Conservation (phyloP, 345 rosid species). For the Acer campestre region DNA sequence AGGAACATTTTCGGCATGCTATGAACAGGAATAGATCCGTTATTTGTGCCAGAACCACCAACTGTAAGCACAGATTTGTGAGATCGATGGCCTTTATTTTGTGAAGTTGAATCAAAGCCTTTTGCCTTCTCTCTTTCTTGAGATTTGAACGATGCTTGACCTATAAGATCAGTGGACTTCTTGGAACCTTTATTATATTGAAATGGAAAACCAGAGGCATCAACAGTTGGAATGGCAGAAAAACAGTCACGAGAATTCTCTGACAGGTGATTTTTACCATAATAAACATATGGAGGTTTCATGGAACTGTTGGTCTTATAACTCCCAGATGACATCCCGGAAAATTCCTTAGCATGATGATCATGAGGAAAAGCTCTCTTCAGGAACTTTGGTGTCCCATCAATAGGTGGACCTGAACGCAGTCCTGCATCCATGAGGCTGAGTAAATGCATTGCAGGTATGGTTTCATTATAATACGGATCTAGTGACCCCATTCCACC, state of each 20-base stretch:
- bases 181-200: slow-evolving; percentile 44
- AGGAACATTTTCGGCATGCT: slow-evolving; percentile 42
- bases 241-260: slow-evolving; percentile 35
- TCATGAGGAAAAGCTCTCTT: slow-evolving; percentile 50
- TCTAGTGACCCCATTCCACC: slow-evolving; percentile 52
- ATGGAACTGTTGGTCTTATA: slow-evolving; percentile 35
- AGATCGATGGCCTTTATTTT: slow-evolving; percentile 34
- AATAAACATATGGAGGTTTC: slow-evolving; percentile 33
- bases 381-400: slow-evolving; percentile 44
- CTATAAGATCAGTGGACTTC: slow-evolving; percentile 30
- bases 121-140: slow-evolving; percentile 55
- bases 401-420: slow-evolving; percentile 51
- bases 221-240: slow-evolving; percentile 39
- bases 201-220: slow-evolving; percentile 58
- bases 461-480: slow-evolving; percentile 64
- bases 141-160: slow-evolving; percentile 43
- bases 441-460: slow-evolving; percentile 89
- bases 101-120: slow-evolving; percentile 32
- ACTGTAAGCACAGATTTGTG: slow-evolving; percentile 32
- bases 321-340: slow-evolving; percentile 42
- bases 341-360: slow-evolving; percentile 47
- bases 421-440: slow-evolving; percentile 88
- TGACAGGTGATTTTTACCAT: slow-evolving; percentile 39
- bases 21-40: slow-evolving; percentile 47
- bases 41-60: slow-evolving; percentile 39